Percentiles rank a stretch among this genome's conserved stretches.
These are phyloP conservation scores for Neonectria sp. DNA, from an alignment of 2,329 filamentous ascomycete species.

Conservation along the genomic window DNA sequence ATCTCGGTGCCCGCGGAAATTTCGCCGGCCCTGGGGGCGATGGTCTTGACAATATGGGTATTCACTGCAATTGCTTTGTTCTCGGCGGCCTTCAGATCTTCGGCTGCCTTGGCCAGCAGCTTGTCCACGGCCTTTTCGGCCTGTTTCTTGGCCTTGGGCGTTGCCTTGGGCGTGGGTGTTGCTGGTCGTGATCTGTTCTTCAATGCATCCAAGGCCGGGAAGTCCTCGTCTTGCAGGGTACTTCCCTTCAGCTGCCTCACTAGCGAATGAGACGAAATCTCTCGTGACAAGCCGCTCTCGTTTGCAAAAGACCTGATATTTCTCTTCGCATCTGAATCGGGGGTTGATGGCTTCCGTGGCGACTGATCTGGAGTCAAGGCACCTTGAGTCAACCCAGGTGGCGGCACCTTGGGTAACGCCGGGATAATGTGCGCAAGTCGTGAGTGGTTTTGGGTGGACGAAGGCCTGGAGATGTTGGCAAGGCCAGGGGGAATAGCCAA, in stretches of 20 bases:
- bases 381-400: constrained; percentile 45
- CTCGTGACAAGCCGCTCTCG: constrained; percentile 63
- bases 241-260: constrained; percentile 37
- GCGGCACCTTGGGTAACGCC: constrained; percentile 45
- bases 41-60: constrained; percentile 62
- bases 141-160: constrained; percentile 52
- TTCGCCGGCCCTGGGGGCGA: constrained; percentile 50
- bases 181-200: constrained; percentile 53
- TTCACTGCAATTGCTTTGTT: constrained; percentile 61
- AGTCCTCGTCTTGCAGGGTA: constrained; percentile 73
- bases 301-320: constrained; percentile 61
- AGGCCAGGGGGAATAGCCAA: constrained; percentile 45
- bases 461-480: constrained; percentile 38
- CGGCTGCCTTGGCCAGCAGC: constrained; percentile 40
- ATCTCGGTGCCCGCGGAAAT: constrained; percentile 51
- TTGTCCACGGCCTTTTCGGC: constrained; percentile 50
- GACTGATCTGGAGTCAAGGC: constrained; percentile 53
- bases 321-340: constrained; percentile 57
- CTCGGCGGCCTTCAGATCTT: constrained; percentile 36
- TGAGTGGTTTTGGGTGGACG: constrained; percentile 39
- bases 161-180: constrained; percentile 54
- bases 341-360: constrained; percentile 45
- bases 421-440: constrained; percentile 45
- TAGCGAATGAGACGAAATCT: constrained; percentile 59
- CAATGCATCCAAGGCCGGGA: constrained; percentile 69